phyloP scores from a whole-genome alignment of 768 basidiomycete genomes.

The Suillus lakei region DNA sequence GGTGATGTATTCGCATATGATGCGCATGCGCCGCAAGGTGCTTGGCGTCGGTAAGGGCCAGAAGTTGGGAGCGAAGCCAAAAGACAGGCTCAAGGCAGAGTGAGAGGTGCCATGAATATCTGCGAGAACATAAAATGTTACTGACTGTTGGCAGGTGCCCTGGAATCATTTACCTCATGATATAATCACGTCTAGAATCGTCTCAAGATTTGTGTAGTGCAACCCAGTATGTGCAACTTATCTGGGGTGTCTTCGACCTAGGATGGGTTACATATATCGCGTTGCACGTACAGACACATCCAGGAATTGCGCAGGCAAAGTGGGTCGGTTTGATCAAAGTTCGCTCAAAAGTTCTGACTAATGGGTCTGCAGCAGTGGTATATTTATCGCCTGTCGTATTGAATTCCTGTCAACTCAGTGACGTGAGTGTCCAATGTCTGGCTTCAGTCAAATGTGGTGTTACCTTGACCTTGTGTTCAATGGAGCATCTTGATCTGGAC shows the following conservation, averaged over 20 bases:
- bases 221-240: background rate
- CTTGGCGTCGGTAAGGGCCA: conserved; percentile 42
- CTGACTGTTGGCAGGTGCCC: background rate
- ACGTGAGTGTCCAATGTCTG: background rate
- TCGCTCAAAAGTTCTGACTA: background rate
- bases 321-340: background rate
- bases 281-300: background rate
- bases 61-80: conserved; percentile 41
- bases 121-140: background rate
- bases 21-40: conserved; percentile 58
- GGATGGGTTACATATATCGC: background rate
- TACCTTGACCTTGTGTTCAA: background rate
- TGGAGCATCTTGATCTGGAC: background rate
- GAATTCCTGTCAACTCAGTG: background rate
- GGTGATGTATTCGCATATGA: conserved; percentile 64
- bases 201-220: background rate
- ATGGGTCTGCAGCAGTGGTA: background rate
- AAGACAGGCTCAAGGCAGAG: conserved; percentile 29
- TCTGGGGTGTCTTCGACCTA: background rate
- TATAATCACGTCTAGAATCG: background rate
- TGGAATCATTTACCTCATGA: background rate
- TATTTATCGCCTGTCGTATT: background rate
- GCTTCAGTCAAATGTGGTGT: background rate
- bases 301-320: background rate
- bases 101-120: conserved; percentile 7